Evolutionary conservation across 73 alveolate species (phyloP).

Genomic region (Paraurostyla sp.): DNA sequence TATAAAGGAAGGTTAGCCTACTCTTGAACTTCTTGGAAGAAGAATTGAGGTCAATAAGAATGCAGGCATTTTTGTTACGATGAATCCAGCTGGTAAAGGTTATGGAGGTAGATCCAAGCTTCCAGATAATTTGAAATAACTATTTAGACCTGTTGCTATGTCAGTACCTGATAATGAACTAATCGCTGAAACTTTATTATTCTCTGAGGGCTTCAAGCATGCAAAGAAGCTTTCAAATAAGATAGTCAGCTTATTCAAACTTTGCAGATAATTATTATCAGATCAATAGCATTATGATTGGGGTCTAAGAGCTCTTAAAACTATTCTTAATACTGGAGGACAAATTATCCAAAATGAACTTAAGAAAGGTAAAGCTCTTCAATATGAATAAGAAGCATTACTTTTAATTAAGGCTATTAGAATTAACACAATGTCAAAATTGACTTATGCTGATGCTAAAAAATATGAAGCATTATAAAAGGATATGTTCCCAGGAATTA

Average conservation of each 20-base stretch:
- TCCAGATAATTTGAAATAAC: slow-evolving; percentile 99
- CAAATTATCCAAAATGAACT: slow-evolving; percentile 96
- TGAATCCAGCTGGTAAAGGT: slow-evolving; percentile 99
- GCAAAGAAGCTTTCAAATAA: slow-evolving; percentile 96
- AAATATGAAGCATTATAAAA: slow-evolving; percentile 90
- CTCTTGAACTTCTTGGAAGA: slow-evolving; percentile 90
- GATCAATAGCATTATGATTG: slow-evolving; percentile 99
- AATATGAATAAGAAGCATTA: slow-evolving; percentile 90
- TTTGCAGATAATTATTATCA: slow-evolving; percentile 97
- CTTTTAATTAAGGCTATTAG: slow-evolving; percentile 95
- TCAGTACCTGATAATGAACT: slow-evolving; percentile 99
- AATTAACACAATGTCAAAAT: slow-evolving; percentile 99
- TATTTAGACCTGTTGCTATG: slow-evolving; percentile 99
- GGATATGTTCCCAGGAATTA: slow-evolving; percentile 97
- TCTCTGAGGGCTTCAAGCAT: slow-evolving; percentile 99
- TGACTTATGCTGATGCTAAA: slow-evolving; percentile 98
- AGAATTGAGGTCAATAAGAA: slow-evolving; percentile 93
- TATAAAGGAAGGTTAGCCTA: slow-evolving; percentile 90
- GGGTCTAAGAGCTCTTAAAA: slow-evolving; percentile 99
- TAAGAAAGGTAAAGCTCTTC: slow-evolving; percentile 85
- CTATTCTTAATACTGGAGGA: slow-evolving; percentile 99
- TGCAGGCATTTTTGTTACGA: slow-evolving; percentile 99
- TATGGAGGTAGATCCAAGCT: slow-evolving; percentile 99
- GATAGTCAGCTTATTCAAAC: slow-evolving; percentile 96
- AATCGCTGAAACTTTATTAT: slow-evolving; percentile 99